Base-by-base conservation (phyloP, 2,329 filamentous ascomycete genomes). In the Dactylella cylindrospora region DNA sequence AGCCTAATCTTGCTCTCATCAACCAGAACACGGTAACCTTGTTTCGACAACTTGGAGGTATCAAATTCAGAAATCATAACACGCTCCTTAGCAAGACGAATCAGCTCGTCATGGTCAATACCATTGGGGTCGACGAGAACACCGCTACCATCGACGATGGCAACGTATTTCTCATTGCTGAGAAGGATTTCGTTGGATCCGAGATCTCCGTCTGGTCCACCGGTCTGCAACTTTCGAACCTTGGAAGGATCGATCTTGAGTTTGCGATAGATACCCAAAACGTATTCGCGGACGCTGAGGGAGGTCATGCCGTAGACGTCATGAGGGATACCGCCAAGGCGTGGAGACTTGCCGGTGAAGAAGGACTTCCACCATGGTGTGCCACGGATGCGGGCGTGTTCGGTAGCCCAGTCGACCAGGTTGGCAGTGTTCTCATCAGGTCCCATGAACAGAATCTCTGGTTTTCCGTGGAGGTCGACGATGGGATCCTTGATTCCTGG, bases 291-390 rank as follows among this genome's bases (percentile, higher is more conserved):
- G 43, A 98, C 91, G 4, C 90, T 96, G 54, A 97, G 76, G 0
- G 93, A 97, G 0, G 93, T 98, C 93, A 98, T 98, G 70, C 93
- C 93, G 71, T 98, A 98, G 32, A 79, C 76, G 73, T 98, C 93
- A 74, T 98, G 93, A 29, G 93, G 93, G 68, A 98, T 98, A 71
- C 93, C 93, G 66, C 93, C 93, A 10, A 98, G 81, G 74, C 87
- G 93, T 47, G 90, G 93, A 68, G 89, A 95, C 80, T 98, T 98
- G 71, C 93, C 93, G 1, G 93, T 98, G 80, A 98, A 98, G 82
- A 98, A 98, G 0, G 93, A 98, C 79, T 98, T 98, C 93, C 93
- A 98, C 89, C 91, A 98, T 22, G 90, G 89, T 3, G 93, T 93
- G 38, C 90, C 90, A 68, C 93, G 84, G 64, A 78, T 77, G 46